Conservation (phyloP, 768 basidiomycete genomes). For the Pisolithus marmoratus region DNA sequence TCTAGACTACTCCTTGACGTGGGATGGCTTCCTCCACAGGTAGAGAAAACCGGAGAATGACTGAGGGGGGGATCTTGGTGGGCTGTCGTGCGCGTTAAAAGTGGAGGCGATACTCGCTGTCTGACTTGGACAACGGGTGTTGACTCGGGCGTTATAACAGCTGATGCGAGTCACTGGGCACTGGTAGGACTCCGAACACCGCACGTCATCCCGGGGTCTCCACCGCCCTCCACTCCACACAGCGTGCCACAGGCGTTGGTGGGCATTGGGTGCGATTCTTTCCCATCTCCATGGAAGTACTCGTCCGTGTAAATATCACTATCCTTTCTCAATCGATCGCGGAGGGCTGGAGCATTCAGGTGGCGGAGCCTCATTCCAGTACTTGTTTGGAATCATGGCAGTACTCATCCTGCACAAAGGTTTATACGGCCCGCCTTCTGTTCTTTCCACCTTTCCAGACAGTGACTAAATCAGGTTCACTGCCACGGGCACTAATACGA, state of each 20-base stretch:
- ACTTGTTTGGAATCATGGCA: background rate
- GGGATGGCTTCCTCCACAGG: constrained; percentile 12
- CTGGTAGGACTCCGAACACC: constrained; percentile 20
- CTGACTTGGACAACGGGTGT: constrained; percentile 12
- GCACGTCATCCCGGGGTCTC: constrained; percentile 16
- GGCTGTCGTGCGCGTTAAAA: constrained; percentile 2
- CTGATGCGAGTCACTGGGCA: constrained; percentile 28
- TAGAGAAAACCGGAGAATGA: constrained; percentile 19
- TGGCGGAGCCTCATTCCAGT: background rate
- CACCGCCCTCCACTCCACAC: background rate
- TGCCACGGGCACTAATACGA: no score
- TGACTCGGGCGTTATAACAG: constrained; percentile 27
- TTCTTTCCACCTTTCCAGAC: no score
- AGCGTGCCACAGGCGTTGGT: background rate
- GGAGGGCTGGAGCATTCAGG: no score
- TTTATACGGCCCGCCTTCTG: background rate
- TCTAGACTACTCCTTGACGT: constrained; percentile 37
- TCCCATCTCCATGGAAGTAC: background rate
- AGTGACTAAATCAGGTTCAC: no score
- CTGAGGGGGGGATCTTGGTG: background rate
- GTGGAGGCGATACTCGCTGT: constrained; percentile 16
- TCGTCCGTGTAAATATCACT: background rate
- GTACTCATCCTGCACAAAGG: background rate
- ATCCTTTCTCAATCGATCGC: background rate
- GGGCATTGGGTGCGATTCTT: no score